Base-by-base conservation (phyloP, 129 eudicot genomes). In the Scalesia atractyloides region DNA sequence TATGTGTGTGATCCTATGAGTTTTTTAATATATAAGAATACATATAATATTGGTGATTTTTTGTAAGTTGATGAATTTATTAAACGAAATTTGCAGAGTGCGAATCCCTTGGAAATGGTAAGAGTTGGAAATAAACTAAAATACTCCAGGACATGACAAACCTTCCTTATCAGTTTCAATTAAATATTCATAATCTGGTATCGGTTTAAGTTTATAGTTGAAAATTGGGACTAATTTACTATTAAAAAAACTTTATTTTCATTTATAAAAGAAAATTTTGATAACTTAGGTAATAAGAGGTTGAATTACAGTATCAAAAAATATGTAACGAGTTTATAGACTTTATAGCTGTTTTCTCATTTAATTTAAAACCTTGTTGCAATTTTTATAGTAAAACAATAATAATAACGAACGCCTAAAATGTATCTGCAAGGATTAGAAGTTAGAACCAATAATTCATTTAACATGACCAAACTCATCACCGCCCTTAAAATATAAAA, bases 21-120 rank as follows among this genome's bases (percentile, higher is more conserved):
- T 53, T 5, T 53, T 17, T 5, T 53, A 2, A 53, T 37, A 17
- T 17, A 15, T 50, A 50, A 53, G 14, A 52, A 52, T 16, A 16
- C 10, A 16, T 52, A 16, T 52, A 50, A 51, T 51, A 17, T 53
- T 17, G 30, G 26, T 0, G 3, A 7, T 1, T 0, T 0, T 7
- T 6, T 53, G 0, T 9, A 68, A 6, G 43, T 52, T 34, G 74
- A 19, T 69, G 43, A 70, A 70, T 52, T 17, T 10, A 11, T 17
- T 34, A 17, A 52, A 34, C 46, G 0, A 69, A 52, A 54, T 70
- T 16, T 53, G 30, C 43, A 30, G 26, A 72, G 58, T 72, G 30
- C 57, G 76, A 59, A 72, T 72, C 26, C 57, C 68, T 72, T 72
- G 76, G 67, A 26, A 71, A 36, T 71, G 7, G 51, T 66, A 14